These are phyloP conservation scores for Saccharomycopsis sp. DNA, from an alignment of 805 yeast genomes.

Conservation along the genomic window DNA sequence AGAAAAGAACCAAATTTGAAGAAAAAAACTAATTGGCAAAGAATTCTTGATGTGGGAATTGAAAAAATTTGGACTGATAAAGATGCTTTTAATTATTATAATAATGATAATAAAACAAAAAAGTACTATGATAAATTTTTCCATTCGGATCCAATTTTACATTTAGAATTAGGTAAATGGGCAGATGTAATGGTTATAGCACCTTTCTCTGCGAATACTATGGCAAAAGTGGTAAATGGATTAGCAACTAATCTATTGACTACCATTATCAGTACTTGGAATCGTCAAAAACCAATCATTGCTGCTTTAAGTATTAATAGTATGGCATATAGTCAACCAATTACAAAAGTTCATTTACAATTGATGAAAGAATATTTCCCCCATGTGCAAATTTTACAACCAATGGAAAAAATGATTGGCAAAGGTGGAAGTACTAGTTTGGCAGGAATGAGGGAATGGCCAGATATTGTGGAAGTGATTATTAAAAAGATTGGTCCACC, in stretches of 20 bases:
- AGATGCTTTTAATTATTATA: slow-evolving; percentile 5
- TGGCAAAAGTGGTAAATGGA: slow-evolving; percentile 67
- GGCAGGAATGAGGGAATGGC: slow-evolving; percentile 91
- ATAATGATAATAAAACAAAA: slow-evolving; percentile 1
- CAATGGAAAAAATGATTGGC: slow-evolving; percentile 67
- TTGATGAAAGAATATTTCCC: slow-evolving; percentile 64
- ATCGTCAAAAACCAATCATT: slow-evolving; percentile 58
- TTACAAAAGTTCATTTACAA: slow-evolving; percentile 60
- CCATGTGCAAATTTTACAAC: slow-evolving; percentile 61
- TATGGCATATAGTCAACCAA: slow-evolving; percentile 67
- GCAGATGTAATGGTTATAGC: slow-evolving; percentile 71
- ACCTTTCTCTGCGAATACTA: slow-evolving; percentile 70
- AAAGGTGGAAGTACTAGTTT: slow-evolving; percentile 75
- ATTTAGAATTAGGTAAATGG: slow-evolving; percentile 73
- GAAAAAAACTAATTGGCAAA: slow-evolving; percentile 15
- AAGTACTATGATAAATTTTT: slow-evolving; percentile 4
- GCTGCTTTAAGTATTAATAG: slow-evolving; percentile 83
- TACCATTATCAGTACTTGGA: slow-evolving; percentile 68
- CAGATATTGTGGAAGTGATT: slow-evolving; percentile 61
- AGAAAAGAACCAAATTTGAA: slow-evolving; percentile 1
- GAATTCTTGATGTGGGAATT: slow-evolving; percentile 13
- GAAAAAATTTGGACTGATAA: slow-evolving; percentile 14
- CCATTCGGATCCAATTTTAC: slow-evolving; percentile 53
- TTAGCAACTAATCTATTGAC: slow-evolving; percentile 69
- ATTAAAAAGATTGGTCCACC: slow-evolving; percentile 27